phyloP scores from a whole-genome alignment of 345 rosid genomes.

The Arabis hirsuta region DNA sequence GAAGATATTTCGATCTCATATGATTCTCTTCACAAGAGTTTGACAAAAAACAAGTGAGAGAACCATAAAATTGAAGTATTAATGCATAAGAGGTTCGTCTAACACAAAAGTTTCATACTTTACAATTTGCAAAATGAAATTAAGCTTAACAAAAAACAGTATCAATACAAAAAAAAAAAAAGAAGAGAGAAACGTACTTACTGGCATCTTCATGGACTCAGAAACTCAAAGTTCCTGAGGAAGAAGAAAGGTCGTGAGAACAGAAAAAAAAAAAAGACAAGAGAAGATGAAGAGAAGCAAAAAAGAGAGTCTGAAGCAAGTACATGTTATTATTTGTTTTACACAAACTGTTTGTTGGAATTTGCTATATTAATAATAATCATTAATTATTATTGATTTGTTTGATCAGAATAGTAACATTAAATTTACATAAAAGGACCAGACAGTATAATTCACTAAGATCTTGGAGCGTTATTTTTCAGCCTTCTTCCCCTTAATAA shows the following conservation, averaged over 20 bases:
- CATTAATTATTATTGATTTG: slow-evolving; percentile 31
- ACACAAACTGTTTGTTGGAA: slow-evolving; percentile 38
- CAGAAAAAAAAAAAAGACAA: slow-evolving; percentile 38
- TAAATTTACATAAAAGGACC: slow-evolving; percentile 39
- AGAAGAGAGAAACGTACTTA: slow-evolving; percentile 82
- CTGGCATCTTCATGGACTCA: slow-evolving; percentile 93
- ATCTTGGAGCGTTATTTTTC: slow-evolving; percentile 15
- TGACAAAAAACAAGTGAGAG: not conserved
- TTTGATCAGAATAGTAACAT: slow-evolving; percentile 28
- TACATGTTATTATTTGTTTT: too few species aligned
- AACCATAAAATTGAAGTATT: slow-evolving; percentile 4
- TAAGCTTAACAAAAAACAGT: not conserved
- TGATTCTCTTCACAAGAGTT: not conserved
- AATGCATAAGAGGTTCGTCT: slow-evolving; percentile 15
- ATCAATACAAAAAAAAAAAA: slow-evolving; percentile 9
- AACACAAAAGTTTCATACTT: slow-evolving; percentile 24
- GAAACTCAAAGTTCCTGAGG: slow-evolving; percentile 42
- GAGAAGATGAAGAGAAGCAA: slow-evolving; percentile 44
- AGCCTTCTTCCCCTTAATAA: slow-evolving; percentile 20
- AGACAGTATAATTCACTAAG: slow-evolving; percentile 21
- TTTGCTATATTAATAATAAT: slow-evolving; percentile 36
- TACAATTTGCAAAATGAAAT: slow-evolving; percentile 6
- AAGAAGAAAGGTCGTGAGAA: slow-evolving; percentile 33
- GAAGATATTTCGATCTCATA: not conserved
- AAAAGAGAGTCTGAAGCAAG: slow-evolving; percentile 35